These are phyloP conservation scores for Hamamelis virginiana DNA, from an alignment of 164 flowering plant genomes.

Conservation along the genomic window DNA sequence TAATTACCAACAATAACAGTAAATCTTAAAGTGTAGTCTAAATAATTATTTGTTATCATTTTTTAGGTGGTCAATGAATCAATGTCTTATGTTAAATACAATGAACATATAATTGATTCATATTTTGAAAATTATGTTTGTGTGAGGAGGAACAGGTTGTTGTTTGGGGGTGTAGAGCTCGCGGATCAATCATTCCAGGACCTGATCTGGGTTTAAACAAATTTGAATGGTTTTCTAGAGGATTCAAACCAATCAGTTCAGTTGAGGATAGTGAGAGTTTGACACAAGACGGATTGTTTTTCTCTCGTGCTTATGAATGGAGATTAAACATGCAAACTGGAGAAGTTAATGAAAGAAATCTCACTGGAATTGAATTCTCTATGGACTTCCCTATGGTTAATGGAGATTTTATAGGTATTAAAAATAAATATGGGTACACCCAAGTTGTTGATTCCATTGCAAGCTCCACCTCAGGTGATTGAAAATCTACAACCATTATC, in stretches of 20 bases:
- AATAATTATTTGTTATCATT: background rate
- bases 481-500: background rate
- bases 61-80: background rate
- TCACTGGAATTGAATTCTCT: conserved; percentile 34
- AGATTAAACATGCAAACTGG: conserved; percentile 52
- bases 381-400: conserved; percentile 67
- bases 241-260: conserved; percentile 26
- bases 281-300: conserved; percentile 24
- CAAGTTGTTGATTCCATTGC: conserved; percentile 42
- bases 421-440: conserved; percentile 48
- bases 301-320: conserved; percentile 51
- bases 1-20: conserved; percentile 12
- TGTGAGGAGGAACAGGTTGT: conserved; percentile 39
- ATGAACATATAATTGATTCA: too few species aligned
- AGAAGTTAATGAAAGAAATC: conserved; percentile 42
- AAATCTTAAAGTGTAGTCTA: background rate
- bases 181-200: conserved; percentile 55
- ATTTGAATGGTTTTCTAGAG: conserved; percentile 56
- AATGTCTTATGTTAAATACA: background rate
- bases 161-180: conserved; percentile 57
- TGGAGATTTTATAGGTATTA: conserved; percentile 32
- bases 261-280: conserved; percentile 1
- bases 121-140: background rate
- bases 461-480: conserved; percentile 46
- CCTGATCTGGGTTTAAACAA: conserved; percentile 52